A percentile compares a stretch with the other conserved stretches of the same genome.
Conservation (phyloP, 2,329 filamentous ascomycete genomes). For the Colletotrichum sp. region DNA sequence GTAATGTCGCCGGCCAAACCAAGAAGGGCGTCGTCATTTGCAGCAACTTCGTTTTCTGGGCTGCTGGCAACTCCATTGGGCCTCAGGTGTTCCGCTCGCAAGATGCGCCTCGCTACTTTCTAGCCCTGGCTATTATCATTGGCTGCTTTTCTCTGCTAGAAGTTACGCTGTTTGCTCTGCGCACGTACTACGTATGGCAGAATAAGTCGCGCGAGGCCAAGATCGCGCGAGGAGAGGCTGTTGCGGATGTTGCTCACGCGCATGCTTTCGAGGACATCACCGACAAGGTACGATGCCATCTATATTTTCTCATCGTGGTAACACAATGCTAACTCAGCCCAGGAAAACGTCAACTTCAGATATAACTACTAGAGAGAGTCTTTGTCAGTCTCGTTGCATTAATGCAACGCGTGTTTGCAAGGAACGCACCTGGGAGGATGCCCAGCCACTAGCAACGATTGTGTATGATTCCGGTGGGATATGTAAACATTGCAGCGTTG, state of each 20-base stretch:
- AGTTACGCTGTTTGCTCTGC: neutral
- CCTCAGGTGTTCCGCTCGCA: constrained; percentile 41
- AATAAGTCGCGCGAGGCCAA: constrained; percentile 8
- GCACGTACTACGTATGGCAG: constrained; percentile 12
- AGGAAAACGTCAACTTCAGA: constrained; percentile 15
- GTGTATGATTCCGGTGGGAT: neutral
- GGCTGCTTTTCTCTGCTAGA: constrained; percentile 3
- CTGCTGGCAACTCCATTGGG: constrained; percentile 45
- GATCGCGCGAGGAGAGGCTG: neutral
- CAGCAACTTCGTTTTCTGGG: constrained; percentile 45
- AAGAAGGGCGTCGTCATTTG: constrained; percentile 48
- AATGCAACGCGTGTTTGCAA: neutral
- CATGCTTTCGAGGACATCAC: constrained; percentile 69
- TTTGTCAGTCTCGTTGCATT: neutral
- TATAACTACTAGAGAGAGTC: neutral
- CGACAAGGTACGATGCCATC: constrained; percentile 65
- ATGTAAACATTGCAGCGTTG: neutral
- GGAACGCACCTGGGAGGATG: neutral
- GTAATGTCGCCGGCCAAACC: constrained; percentile 47
- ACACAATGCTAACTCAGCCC: neutral
- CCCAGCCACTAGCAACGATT: neutral
- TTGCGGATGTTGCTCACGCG: neutral
- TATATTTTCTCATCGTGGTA: constrained; percentile 39
- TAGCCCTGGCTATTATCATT: neutral
- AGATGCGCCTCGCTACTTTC: constrained; percentile 38